A percentile compares a stretch with the other conserved stretches of the same genome.
Evolutionary conservation across 495 filamentous ascomycete genomes (phyloP).

Genomic region (Astrothelium subdiscretum): DNA sequence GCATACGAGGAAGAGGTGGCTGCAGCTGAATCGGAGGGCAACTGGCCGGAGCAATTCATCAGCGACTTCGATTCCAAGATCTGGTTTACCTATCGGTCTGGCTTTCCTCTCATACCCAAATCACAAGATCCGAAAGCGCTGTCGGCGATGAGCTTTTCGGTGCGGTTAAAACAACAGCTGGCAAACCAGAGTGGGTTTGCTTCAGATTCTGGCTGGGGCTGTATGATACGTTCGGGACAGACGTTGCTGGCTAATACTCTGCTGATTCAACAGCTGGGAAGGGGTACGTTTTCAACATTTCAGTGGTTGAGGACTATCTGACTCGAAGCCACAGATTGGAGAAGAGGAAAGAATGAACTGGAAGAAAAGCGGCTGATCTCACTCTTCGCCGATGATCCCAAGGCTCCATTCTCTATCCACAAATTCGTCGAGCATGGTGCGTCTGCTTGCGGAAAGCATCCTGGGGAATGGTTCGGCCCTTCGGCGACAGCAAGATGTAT

Average conservation of each 20-base stretch:
- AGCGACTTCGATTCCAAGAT: constrained; percentile 86
- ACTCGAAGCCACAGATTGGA: constrained; percentile 55
- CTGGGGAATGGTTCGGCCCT: constrained; percentile 99
- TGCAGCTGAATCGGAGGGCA: constrained; percentile 35
- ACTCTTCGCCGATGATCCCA: constrained; percentile 78
- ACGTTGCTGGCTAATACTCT: constrained; percentile 83
- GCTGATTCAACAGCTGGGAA: constrained; percentile 56
- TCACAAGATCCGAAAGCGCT: constrained; percentile 56
- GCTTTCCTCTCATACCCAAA: constrained; percentile 73
- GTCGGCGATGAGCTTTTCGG: constrained; percentile 70
- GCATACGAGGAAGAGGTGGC: constrained; percentile 32
- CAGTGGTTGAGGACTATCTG: background rate
- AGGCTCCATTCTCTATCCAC: constrained; percentile 89
- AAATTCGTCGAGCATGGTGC: constrained; percentile 86
- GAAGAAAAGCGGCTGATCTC: constrained; percentile 66
- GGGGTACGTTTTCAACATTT: constrained; percentile 42
- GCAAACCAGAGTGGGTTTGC: constrained; percentile 74
- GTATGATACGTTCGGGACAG: constrained; percentile 97
- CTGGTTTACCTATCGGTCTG: constrained; percentile 94
- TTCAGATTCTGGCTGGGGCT: constrained; percentile 94
- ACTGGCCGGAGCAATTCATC: constrained; percentile 79
- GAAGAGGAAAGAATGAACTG: constrained; percentile 41
- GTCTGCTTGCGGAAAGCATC: constrained; percentile 79
- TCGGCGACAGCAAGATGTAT: constrained; percentile 94
- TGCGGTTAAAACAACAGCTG: constrained; percentile 71